Percentiles rank a stretch among this genome's conserved stretches.
phyloP scores from a whole-genome alignment of 768 basidiomycete species.

The Boletus rubescentipes region DNA sequence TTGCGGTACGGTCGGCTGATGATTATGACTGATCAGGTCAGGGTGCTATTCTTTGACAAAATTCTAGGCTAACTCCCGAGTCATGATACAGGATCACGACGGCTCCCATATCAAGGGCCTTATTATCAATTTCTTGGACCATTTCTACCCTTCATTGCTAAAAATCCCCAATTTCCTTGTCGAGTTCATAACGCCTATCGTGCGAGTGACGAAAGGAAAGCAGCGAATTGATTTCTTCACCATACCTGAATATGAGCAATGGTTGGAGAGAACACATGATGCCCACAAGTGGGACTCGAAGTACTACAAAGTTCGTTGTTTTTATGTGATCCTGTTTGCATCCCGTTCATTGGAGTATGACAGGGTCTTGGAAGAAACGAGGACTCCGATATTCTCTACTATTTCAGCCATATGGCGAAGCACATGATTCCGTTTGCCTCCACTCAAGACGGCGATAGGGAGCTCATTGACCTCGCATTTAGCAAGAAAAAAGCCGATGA shows the following conservation, averaged over 20 bases:
- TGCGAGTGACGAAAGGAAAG: slow-evolving; percentile 84
- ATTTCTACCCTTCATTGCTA: slow-evolving; percentile 93
- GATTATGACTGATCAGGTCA: slow-evolving; percentile 99
- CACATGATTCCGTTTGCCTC: slow-evolving; percentile 93
- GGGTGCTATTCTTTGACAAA: background rate
- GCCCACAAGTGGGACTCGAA: slow-evolving; percentile 86
- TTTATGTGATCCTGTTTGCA: background rate
- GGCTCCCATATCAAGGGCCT: slow-evolving; percentile 99
- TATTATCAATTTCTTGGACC: slow-evolving; percentile 95
- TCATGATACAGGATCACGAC: slow-evolving; percentile 83
- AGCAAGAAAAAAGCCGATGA: slow-evolving; percentile 99
- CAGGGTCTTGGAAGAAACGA: slow-evolving; percentile 96
- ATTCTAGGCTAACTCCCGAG: background rate
- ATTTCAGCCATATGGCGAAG: slow-evolving; percentile 89
- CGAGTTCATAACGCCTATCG: slow-evolving; percentile 98
- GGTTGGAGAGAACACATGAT: slow-evolving; percentile 77
- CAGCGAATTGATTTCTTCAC: slow-evolving; percentile 90
- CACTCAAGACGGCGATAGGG: slow-evolving; percentile 77
- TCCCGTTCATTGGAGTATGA: background rate
- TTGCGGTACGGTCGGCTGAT: slow-evolving; percentile 93
- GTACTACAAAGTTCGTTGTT: slow-evolving; percentile 87
- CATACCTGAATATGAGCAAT: slow-evolving; percentile 93
- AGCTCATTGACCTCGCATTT: slow-evolving; percentile 95
- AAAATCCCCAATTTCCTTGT: slow-evolving; percentile 90
- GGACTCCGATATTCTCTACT: slow-evolving; percentile 86